phyloP scores from a whole-genome alignment of 805 yeast genomes.

The Candida fluviatilis region DNA sequence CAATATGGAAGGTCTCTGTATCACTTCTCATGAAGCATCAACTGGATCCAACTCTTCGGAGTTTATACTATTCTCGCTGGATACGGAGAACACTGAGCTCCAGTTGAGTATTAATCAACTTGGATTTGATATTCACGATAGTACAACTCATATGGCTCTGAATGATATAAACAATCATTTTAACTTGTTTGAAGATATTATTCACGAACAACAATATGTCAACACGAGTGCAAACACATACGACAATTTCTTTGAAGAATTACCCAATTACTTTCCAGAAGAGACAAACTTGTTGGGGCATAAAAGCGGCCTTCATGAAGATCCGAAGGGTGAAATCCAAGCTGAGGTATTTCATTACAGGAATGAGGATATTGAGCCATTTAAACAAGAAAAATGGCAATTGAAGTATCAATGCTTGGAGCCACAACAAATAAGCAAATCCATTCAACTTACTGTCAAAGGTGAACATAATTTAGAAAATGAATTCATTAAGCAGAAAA shows the following conservation, averaged over 20 bases:
- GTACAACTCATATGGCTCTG: background rate
- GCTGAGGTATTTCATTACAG: slow-evolving; percentile 1
- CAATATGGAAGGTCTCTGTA: background rate
- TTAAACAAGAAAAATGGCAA: slow-evolving; percentile 1
- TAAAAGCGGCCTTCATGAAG: no score
- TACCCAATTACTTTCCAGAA: background rate
- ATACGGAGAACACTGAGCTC: background rate
- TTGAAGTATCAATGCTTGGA: slow-evolving; percentile 5
- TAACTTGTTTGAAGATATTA: background rate
- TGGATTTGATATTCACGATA: background rate
- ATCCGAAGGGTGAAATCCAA: background rate
- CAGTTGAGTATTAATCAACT: background rate
- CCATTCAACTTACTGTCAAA: slow-evolving; percentile 11
- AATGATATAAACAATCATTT: background rate
- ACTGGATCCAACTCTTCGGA: background rate
- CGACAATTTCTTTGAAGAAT: background rate
- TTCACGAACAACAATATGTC: background rate
- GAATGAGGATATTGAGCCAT: slow-evolving; percentile 1
- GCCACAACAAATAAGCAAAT: slow-evolving; percentile 9
- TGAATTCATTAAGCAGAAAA: slow-evolving; percentile 7
- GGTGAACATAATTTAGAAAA: slow-evolving; percentile 15
- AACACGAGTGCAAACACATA: no score
- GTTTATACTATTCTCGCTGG: background rate
- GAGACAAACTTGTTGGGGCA: background rate
- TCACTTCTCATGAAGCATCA: background rate